These are phyloP conservation scores for Solanum lignicaule DNA, from an alignment of 257 asterid species.

Conservation along the genomic window DNA sequence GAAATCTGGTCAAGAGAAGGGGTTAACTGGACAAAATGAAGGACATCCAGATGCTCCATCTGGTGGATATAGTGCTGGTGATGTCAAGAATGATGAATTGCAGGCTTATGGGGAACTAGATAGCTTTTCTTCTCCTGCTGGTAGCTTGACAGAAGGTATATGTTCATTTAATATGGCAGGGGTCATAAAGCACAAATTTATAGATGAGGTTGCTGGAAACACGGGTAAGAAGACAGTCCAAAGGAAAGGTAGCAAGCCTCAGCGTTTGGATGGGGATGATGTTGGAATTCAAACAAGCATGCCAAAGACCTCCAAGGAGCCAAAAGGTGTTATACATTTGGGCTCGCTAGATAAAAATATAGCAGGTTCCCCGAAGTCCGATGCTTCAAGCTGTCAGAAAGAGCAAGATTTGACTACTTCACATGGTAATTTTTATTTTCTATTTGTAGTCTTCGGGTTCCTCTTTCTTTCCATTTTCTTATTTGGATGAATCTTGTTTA, in stretches of 20 bases:
- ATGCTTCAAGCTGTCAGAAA: conserved; percentile 45
- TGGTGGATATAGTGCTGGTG: conserved; percentile 21
- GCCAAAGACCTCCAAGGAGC: conserved; percentile 46
- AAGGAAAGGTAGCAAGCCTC: conserved; percentile 50
- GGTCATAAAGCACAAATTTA: conserved; percentile 36
- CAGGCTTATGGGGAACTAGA: conserved; percentile 35
- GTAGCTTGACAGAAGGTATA: conserved; percentile 39
- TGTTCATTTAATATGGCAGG: conserved; percentile 34
- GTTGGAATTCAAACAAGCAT: conserved; percentile 28
- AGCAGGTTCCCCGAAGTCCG: conserved; percentile 48
- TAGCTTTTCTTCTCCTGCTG: conserved; percentile 43
- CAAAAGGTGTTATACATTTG: conserved; percentile 89
- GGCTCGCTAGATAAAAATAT: conserved; percentile 55
- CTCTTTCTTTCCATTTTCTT: not conserved
- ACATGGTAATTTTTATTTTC: conserved; percentile 33
- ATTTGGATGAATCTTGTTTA: not conserved
- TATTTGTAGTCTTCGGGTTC: not conserved
- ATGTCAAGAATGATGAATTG: conserved; percentile 26
- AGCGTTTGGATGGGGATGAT: conserved; percentile 32
- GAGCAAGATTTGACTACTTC: conserved; percentile 46
- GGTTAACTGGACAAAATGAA: conserved; percentile 22
- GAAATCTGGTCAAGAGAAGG: conserved; percentile 54
- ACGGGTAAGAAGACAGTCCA: conserved; percentile 38
- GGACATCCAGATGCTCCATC: conserved; percentile 20
- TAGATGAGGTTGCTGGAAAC: conserved; percentile 41